phyloP scores from a whole-genome alignment of 2,329 filamentous ascomycete genomes.

The Stachybotrys echinatus region DNA sequence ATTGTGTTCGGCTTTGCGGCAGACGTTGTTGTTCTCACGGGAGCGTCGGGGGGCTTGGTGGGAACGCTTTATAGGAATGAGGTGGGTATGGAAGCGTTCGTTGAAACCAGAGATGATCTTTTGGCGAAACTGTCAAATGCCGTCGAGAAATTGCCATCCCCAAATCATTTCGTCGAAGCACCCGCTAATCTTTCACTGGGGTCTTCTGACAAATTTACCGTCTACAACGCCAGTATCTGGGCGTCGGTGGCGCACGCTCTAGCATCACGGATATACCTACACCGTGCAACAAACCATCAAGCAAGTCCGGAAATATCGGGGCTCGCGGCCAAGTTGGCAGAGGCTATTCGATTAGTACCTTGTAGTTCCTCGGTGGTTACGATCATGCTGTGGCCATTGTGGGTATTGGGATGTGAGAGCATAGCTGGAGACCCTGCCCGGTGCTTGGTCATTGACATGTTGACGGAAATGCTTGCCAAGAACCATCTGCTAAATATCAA shows the following conservation, averaged over 20 bases:
- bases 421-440: too few species aligned
- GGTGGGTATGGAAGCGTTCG: not conserved
- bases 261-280: not conserved
- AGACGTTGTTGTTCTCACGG: not conserved
- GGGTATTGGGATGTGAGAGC: conserved; percentile 6
- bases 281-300: not conserved
- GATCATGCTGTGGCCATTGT: conserved; percentile 7
- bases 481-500: not conserved
- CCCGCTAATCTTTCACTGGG: too few species aligned
- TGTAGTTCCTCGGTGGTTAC: conserved; percentile 2
- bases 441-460: not conserved
- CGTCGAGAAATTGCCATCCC: not conserved
- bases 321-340: not conserved
- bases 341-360: not conserved
- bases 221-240: not conserved
- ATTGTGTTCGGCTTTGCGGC: not conserved
- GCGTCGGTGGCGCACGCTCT: not conserved
- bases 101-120: not conserved
- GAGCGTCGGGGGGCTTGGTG: not conserved
- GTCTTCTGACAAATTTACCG: not conserved
- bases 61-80: not conserved
- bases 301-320: too few species aligned
- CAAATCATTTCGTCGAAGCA: too few species aligned
- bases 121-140: not conserved
- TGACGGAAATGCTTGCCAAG: not conserved